Base-by-base conservation (phyloP, 75 land plant genomes). In the Sequoiadendron giganteum region DNA sequence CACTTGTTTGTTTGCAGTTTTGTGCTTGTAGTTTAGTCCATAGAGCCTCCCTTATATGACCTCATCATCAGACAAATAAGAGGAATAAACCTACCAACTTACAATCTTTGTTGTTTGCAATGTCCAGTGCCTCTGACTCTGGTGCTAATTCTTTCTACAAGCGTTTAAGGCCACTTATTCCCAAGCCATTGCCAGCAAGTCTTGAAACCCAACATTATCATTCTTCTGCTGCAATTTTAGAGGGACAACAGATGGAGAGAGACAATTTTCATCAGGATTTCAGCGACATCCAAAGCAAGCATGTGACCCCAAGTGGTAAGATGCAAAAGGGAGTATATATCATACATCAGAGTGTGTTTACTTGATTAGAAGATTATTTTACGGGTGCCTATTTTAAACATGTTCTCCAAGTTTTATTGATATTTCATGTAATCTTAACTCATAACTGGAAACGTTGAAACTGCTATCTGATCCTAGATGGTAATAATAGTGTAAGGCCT, bases 151-250 rank as follows among this genome's bases (percentile, higher is more conserved):
- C 84, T 28, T 28, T 47, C 52, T 52, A 34, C 86, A 85, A 89
- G 38, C 89, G 86, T 38, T 85, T 91, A 39, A 72, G 92, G 30
- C 92, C 90, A 14, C 90, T 91, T 54, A 75, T 89, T 76, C 91
- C 93, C 32, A 72, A 88, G 28, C 91, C 68, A 8, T 3, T 86
- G 36, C 80, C 80, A 77, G 83, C 28, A 80, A 42, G 47, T 43
- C 61, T 68, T 85, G 83, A 10, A 79, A 13, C 28, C 73, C 84
- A 30, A 77, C 85, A 16, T 90, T 47, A 88, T 84, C 56, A 58
- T 56, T 54, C 89, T 7, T 38, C 72, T 40, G 72, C 86, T 38
- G 36, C 61, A 8, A 42, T 48, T 85, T 85, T 85, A 30, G 49
- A 1, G 21, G 84, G 84, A 10, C 14, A n/a, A 43, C 49, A 43